Percentiles rank a stretch among this genome's conserved stretches.
These are phyloP conservation scores for Inonotus hispidus DNA, from an alignment of 1,284 basidiomycete genomes.

Conservation along the genomic window DNA sequence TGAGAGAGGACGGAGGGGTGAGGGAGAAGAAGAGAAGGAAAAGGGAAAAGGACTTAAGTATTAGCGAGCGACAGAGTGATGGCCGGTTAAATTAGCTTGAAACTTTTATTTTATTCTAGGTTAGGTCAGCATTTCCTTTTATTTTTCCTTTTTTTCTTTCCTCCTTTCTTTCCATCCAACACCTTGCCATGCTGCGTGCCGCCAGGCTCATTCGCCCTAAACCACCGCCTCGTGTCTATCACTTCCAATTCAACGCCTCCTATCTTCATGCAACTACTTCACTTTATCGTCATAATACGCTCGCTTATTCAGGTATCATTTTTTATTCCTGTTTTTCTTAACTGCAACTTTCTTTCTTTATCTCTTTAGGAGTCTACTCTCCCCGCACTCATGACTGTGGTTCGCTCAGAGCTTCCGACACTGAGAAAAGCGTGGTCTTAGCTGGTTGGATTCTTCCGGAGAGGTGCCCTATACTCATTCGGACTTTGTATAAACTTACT, in stretches of 20 bases:
- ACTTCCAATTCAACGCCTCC: neutral
- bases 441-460: slow-evolving; percentile 75
- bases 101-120: neutral
- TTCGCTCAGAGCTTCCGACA: slow-evolving; percentile 48
- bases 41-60: slow-evolving; percentile 1
- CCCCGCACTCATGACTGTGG: slow-evolving; percentile 62
- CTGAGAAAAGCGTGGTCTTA: slow-evolving; percentile 58
- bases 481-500: slow-evolving; percentile 7
- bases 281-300: neutral
- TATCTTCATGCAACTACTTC: neutral
- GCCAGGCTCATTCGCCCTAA: slow-evolving; percentile 8
- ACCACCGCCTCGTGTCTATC: slow-evolving; percentile 9
- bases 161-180: neutral
- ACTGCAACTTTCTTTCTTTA: neutral
- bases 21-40: neutral
- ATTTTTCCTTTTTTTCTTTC: neutral
- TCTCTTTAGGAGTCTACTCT: slow-evolving; percentile 52
- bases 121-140: neutral
- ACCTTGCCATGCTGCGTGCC: slow-evolving; percentile 15
- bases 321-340: slow-evolving; percentile 1
- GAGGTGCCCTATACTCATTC: slow-evolving; percentile 44
- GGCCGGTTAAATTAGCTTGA: slow-evolving; percentile 3
- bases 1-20: slow-evolving; percentile 4
- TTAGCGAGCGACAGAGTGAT: neutral
- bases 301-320: slow-evolving; percentile 2